Base-by-base conservation (phyloP, 2,329 filamentous ascomycete genomes). In the Coniochaeta hoffmannii region DNA sequence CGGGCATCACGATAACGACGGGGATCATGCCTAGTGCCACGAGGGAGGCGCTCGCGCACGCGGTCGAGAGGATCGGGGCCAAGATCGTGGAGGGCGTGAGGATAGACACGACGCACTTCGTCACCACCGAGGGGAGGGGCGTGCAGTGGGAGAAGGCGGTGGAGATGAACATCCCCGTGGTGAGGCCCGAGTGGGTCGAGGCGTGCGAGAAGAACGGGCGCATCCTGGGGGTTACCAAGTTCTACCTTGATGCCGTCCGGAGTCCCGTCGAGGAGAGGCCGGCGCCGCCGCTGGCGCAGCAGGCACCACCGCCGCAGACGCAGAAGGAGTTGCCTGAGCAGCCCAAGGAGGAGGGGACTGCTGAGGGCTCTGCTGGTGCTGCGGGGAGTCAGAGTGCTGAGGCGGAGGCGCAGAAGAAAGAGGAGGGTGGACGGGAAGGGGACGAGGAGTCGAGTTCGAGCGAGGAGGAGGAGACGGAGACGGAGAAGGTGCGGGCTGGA, bases 31-130 rank as follows among this genome's bases (percentile, higher is more conserved):
- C 92, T 1, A 77, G 82, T 8, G 76, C 85, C 54, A 76, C 87
- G 55, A 85, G 84, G 67, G 90, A 96, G 62, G 85, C 80, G 59
- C 80, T 99, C 19, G 78, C 81, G 50, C 79, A 79, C 49, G 90
- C 92, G 1, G 83, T 97, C 34, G 86, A 94, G 66, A 82, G 90
- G 62, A 96, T 99, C 63, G 94, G 94, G 51, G 94, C 90, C 58
- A 96, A 94, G 77, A 78, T 97, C 60, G 88, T 90, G 56, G 93
- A 97, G 63, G 82, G 82, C 12, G 91, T 97, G 53, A 83, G 93
- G 65, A 97, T 99, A 67, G 94, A 99, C 69, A 99, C 94, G 1
- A 99, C 94, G 15, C 94, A 99, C 73, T 99, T 99, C 69, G 90
- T 99, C 57, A 97, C 93, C 60, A 96, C 90, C 10, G 94, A 99